Conservation (phyloP, 1,284 basidiomycete genomes). For the Leccinum fuscescens region DNA sequence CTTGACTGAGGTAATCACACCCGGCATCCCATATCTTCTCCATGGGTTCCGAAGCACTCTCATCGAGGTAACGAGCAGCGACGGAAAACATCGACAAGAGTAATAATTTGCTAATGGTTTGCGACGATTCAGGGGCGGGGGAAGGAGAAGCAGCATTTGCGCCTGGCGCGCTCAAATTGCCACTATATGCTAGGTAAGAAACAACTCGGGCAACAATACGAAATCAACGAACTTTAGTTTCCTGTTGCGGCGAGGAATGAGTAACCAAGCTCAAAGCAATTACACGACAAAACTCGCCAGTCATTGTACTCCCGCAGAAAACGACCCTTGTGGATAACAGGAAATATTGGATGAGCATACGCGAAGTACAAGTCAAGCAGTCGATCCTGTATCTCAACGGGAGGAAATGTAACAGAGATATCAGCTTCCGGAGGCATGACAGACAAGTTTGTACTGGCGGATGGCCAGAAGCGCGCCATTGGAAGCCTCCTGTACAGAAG, state of each 20-base stretch:
- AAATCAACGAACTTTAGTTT: conserved; percentile 32
- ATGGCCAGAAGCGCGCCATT: conserved; percentile 73
- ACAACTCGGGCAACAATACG: neutral
- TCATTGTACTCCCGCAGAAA: conserved; percentile 66
- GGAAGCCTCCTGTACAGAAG: conserved; percentile 60
- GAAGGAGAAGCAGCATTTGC: conserved; percentile 16
- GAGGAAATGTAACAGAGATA: conserved; percentile 51
- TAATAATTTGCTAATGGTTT: conserved; percentile 67
- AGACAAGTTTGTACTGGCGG: conserved; percentile 39
- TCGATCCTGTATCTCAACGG: conserved; percentile 58
- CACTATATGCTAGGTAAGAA: conserved; percentile 17
- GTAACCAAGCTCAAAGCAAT: neutral
- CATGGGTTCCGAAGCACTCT: conserved; percentile 42
- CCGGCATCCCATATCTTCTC: conserved; percentile 74
- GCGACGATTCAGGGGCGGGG: conserved; percentile 49
- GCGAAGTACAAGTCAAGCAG: conserved; percentile 76
- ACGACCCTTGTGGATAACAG: conserved; percentile 68
- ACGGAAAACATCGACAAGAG: conserved; percentile 79
- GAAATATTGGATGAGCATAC: conserved; percentile 78
- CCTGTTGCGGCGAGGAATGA: conserved; percentile 25
- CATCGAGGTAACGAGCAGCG: conserved; percentile 66
- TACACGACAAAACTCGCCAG: conserved; percentile 40
- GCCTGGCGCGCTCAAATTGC: conserved; percentile 15
- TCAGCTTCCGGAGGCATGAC: conserved; percentile 42
- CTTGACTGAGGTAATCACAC: conserved; percentile 63